Evolutionary conservation across 805 yeast species (phyloP), one percentile per base, ranked within the genome.

Genomic region (Yamadazyma tumulicola): DNA sequence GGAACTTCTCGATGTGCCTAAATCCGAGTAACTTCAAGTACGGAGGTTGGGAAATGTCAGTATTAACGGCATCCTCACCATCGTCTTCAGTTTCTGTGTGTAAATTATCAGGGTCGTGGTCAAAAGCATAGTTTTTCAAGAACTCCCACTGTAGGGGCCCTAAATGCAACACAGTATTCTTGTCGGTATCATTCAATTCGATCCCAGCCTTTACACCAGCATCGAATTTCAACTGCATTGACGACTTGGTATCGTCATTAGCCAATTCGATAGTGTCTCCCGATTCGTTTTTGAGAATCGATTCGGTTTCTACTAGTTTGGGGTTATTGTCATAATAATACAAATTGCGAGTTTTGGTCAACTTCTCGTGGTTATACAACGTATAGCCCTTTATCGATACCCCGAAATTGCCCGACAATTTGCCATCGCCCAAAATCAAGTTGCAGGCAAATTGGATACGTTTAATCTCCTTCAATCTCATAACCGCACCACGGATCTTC

Each of bases 381-480:
- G 81, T 59, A 48, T 77, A 84, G 0, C 95, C 97, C 45, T 74
- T 75, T 1, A 89, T 68, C 0, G 87, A 82, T 31, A 91, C 72
- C 0, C 68, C 64, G 13, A 89, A 37, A 2, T 40, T 39, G 5
- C 68, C 69, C 11, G 58, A 61, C 4, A 50, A 32, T 2, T 48
- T 52, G 3, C 31, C 41, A 23, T 74, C 75, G 29, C 77, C 70
- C 4, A 86, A 57, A 1, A 75, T 69, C 29, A 88, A 55, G 7
- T 79, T 74, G 41, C 84, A 75, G 11, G 74, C 68, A 50, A 83
- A 85, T 32, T 72, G 74, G 0, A 79, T 69, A 31, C 95, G 59
- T 31, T 74, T 73, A 4, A 84, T 70, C 45, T 81, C 84, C 42
- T 75, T 80, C 19, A 76, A 64, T 29, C 81, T 57, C 24, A 73